These are phyloP conservation scores for Saccharum hybrid DNA, from an alignment of 202 grass and related monocot genomes.

Conservation along the genomic window DNA sequence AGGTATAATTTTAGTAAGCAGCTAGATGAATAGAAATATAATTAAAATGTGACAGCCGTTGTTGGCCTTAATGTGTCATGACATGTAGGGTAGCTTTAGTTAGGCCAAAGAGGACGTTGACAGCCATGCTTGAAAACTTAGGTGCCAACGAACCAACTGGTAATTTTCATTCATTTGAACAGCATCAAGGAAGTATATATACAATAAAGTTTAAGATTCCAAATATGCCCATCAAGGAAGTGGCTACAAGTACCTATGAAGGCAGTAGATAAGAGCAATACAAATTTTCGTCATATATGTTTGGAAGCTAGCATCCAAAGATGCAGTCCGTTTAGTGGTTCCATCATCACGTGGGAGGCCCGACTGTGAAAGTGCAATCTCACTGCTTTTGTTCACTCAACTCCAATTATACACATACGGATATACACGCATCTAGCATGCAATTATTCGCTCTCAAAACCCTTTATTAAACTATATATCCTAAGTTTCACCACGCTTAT, in stretches of 20 bases:
- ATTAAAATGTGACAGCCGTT: constrained; percentile 1
- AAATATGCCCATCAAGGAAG: neutral
- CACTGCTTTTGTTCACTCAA: neutral
- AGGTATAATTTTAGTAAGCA: constrained; percentile 14
- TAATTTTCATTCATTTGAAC: neutral
- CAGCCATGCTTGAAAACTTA: constrained; percentile 15
- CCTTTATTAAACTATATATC: too few relatives aligned
- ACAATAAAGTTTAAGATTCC: neutral
- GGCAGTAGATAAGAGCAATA: neutral
- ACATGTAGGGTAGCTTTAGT: neutral
- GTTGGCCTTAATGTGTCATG: constrained; percentile 16
- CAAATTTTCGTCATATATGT: neutral
- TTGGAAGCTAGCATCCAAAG: constrained; percentile 3
- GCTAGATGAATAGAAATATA: neutral
- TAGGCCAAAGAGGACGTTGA: neutral
- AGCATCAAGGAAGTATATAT: neutral
- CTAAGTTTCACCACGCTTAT: neutral
- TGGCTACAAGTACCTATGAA: neutral
- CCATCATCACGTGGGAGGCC: neutral
- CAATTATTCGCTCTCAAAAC: neutral
- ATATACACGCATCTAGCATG: neutral
- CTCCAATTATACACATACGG: constrained; percentile 20
- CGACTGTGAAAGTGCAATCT: neutral
- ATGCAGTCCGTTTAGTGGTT: constrained; percentile 20
- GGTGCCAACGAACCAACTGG: neutral